phyloP scores from a whole-genome alignment of 2,329 filamentous ascomycete genomes.

The Penicillium oxalicum region DNA sequence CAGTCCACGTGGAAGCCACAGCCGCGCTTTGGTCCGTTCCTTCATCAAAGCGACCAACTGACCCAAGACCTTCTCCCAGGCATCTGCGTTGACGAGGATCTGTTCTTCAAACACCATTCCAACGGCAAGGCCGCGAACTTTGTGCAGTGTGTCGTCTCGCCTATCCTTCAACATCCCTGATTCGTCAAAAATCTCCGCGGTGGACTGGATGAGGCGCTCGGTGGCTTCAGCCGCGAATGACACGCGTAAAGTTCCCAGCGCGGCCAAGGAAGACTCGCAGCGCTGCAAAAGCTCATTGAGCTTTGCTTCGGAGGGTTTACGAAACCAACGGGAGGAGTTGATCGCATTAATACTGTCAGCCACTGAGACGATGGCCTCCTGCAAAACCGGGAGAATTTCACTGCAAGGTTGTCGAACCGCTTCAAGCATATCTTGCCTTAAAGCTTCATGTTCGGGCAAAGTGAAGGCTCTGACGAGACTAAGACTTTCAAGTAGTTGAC shows the following conservation, averaged over 20 bases:
- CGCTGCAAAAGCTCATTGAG: conserved; percentile 19
- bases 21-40: conserved; percentile 28
- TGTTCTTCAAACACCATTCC: conserved; percentile 47
- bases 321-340: conserved; percentile 26
- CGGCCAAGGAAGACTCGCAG: conserved; percentile 16
- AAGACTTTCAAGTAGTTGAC: conserved; percentile 30
- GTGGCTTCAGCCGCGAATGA: conserved; percentile 33
- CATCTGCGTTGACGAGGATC: conserved; percentile 25
- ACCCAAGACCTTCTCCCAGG: conserved; percentile 33
- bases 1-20: conserved; percentile 43
- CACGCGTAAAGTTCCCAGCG: conserved; percentile 22
- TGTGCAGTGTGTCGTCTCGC: conserved; percentile 17
- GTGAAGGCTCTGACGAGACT: conserved; percentile 36
- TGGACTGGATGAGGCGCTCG: conserved; percentile 36
- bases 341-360: conserved; percentile 26
- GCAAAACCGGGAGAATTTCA: conserved; percentile 24
- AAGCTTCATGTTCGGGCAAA: conserved; percentile 31
- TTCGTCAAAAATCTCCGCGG: conserved; percentile 41
- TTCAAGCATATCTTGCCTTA: conserved; percentile 30
- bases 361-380: conserved; percentile 18
- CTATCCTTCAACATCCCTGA: conserved; percentile 33
- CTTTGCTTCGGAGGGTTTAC: conserved; percentile 17
- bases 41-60: conserved; percentile 35
- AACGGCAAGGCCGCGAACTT: conserved; percentile 39
- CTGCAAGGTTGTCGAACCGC: conserved; percentile 27